phyloP scores from a whole-genome alignment of 2,329 filamentous ascomycete species.

The Botryotinia calthae region DNA sequence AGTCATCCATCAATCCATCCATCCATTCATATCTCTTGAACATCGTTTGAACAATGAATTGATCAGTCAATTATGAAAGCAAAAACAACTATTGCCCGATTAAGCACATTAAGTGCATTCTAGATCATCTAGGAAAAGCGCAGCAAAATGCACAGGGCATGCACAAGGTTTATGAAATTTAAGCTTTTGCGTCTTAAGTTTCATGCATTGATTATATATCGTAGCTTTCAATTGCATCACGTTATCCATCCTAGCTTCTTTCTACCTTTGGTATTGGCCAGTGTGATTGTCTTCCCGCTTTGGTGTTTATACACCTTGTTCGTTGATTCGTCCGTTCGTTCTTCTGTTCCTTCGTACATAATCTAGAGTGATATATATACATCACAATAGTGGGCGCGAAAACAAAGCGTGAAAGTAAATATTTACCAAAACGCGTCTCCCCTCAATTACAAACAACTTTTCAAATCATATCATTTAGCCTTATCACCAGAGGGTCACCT shows the following conservation, averaged over 20 bases:
- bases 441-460: not conserved
- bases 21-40: not conserved
- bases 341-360: not conserved
- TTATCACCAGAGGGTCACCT: not conserved
- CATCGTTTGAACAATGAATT: not conserved
- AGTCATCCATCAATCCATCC: not conserved
- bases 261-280: not conserved
- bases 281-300: slow-evolving; percentile 3
- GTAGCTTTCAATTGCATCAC: slow-evolving; percentile 12
- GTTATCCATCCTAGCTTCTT: not conserved
- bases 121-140: not conserved
- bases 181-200: slow-evolving; percentile 14
- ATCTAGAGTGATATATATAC: not conserved
- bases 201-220: slow-evolving; percentile 1
- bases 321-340: not conserved
- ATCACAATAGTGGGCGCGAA: slow-evolving; percentile 5
- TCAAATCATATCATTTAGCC: not conserved
- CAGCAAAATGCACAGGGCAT: not conserved
- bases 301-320: not conserved
- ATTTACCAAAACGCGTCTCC: slow-evolving; percentile 21
- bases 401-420: slow-evolving; percentile 15
- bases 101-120: too few species aligned
- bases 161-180: slow-evolving; percentile 15
- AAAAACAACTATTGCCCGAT: not conserved
- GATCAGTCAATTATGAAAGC: not conserved